These are phyloP conservation scores for Colletotrichum sublineola DNA, from an alignment of 2,329 filamentous ascomycete species.

Conservation along the genomic window DNA sequence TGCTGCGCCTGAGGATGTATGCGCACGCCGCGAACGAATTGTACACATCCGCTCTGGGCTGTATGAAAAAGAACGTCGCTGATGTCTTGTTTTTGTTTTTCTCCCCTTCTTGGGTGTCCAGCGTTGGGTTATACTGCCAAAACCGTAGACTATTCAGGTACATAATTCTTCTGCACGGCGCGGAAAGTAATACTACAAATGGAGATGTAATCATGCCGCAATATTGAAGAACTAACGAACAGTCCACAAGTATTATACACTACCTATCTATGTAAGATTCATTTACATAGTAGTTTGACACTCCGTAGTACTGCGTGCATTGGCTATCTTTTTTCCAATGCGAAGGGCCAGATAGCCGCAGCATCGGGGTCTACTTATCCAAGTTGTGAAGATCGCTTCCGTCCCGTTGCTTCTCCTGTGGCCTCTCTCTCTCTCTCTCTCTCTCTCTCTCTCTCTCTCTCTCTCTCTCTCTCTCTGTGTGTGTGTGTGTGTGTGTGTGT, in stretches of 20 bases:
- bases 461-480: too few relatives aligned
- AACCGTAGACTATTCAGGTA: slow-evolving; percentile 29
- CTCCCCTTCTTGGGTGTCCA: not conserved
- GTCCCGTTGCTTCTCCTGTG: not conserved
- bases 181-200: slow-evolving; percentile 21
- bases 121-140: slow-evolving; percentile 18
- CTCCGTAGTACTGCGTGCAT: not conserved
- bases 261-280: not conserved
- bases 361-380: not conserved
- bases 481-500: too few relatives aligned
- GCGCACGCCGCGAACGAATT: not conserved
- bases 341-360: not conserved
- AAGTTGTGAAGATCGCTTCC: not conserved
- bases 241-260: too few relatives aligned
- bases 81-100: not conserved
- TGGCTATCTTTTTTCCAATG: not conserved
- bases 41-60: not conserved
- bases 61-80: slow-evolving; percentile 9
- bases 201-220: not conserved
- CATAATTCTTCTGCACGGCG: slow-evolving; percentile 17
- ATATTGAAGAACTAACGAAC: not conserved
- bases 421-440: not conserved
- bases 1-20: not conserved
- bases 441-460: too few relatives aligned
- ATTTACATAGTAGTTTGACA: not conserved